These are phyloP conservation scores for Leptomonas pyrrhocoris DNA, from an alignment of 208 protist species.

Conservation along the genomic window DNA sequence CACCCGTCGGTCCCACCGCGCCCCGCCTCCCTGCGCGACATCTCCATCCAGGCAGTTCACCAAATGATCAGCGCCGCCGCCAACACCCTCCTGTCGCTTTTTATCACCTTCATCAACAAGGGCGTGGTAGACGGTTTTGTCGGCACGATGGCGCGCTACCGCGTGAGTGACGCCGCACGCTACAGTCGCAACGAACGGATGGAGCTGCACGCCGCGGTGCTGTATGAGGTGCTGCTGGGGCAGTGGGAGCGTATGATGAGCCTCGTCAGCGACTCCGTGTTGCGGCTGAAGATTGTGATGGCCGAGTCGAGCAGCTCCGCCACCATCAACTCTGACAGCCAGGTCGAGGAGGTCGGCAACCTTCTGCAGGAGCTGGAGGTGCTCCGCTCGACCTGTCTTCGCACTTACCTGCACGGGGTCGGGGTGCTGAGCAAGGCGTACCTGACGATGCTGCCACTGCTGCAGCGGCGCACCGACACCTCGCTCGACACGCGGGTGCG, in stretches of 20 bases:
- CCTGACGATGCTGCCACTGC: conserved; percentile 64
- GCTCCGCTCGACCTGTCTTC: conserved; percentile 62
- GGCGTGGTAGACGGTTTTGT: conserved; percentile 67
- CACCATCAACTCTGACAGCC: conserved; percentile 42
- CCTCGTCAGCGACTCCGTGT: conserved; percentile 59
- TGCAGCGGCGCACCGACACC: conserved; percentile 37
- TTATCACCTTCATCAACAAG: conserved; percentile 77
- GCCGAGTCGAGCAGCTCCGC: conserved; percentile 71
- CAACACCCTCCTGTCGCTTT: conserved; percentile 55
- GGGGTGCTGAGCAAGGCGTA: conserved; percentile 86
- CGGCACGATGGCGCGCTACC: conserved; percentile 58
- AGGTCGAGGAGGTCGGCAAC: conserved; percentile 67
- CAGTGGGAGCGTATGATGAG: conserved; percentile 83
- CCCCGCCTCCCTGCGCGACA: conserved; percentile 47
- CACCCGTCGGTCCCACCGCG: neutral
- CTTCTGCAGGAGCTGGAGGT: conserved; percentile 81
- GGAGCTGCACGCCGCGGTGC: conserved; percentile 80
- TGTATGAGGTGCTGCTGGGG: conserved; percentile 78
- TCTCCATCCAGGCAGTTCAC: conserved; percentile 73
- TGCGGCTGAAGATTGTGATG: conserved; percentile 84
- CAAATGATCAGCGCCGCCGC: conserved; percentile 55
- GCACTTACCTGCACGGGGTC: conserved; percentile 76
- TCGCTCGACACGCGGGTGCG: conserved; percentile 64
- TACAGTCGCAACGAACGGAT: conserved; percentile 50
- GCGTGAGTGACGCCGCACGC: conserved; percentile 38